Evolutionary conservation across 2,329 filamentous ascomycete species (phyloP).

Genomic region (Chaetomiaceae sp.): DNA sequence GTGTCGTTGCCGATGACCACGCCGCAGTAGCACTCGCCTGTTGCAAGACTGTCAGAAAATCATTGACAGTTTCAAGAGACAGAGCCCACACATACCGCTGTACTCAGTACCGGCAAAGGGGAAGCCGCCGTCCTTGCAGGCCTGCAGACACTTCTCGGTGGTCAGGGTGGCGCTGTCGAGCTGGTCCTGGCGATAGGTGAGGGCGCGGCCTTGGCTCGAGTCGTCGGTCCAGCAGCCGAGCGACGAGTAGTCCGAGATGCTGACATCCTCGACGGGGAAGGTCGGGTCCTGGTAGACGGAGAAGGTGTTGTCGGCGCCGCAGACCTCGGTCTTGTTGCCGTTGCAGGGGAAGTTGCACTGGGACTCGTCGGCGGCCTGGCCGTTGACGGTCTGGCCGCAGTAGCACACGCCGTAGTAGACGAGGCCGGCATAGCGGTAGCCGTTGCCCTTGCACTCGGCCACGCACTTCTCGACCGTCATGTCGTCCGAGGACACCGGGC

Average conservation of each 20-base stretch:
- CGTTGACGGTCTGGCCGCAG: constrained; percentile 47
- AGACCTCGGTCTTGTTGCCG: constrained; percentile 40
- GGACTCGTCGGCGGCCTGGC: constrained; percentile 46
- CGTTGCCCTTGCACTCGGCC: constrained; percentile 46
- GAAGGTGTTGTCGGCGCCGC: constrained; percentile 44
- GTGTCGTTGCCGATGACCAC: constrained; percentile 48
- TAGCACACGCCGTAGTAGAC: constrained; percentile 51
- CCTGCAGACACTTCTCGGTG: constrained; percentile 38
- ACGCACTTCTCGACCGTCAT: constrained; percentile 47
- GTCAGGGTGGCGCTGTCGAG: constrained; percentile 37
- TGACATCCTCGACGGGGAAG: constrained; percentile 42
- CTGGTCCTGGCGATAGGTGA: constrained; percentile 40
- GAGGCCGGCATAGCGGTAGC: constrained; percentile 47
- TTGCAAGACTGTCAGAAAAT: background rate
- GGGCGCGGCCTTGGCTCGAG: constrained; percentile 38
- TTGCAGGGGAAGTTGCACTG: constrained; percentile 55
- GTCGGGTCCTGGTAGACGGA: constrained; percentile 47
- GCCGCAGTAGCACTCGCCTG: constrained; percentile 46
- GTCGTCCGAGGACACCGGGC: constrained; percentile 25
- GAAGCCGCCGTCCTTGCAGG: constrained; percentile 41
- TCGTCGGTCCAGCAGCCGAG: constrained; percentile 57
- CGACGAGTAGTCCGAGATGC: constrained; percentile 50
- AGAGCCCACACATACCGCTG: constrained; percentile 26
- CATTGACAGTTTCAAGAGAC: background rate
- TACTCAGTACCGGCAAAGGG: constrained; percentile 47